Conservation (phyloP, 163 green algal species). For the Coccomyxa subellipsoidea region DNA sequence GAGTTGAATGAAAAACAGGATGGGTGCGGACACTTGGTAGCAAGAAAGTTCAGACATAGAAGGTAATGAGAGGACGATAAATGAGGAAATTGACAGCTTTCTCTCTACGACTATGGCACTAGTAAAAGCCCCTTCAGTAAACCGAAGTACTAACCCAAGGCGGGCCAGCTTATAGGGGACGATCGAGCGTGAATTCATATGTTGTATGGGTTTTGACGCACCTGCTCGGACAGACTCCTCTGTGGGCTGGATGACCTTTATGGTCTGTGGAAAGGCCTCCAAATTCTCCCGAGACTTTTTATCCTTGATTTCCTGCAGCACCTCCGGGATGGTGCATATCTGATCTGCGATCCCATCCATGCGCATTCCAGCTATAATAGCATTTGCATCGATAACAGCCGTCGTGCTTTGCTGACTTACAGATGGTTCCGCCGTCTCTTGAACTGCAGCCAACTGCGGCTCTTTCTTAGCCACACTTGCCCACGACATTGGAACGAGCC, state of each 20-base stretch:
- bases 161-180: too few relatives aligned
- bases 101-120: too few relatives aligned
- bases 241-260: slow-evolving; percentile 67
- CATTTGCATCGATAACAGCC: slow-evolving; percentile 88
- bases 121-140: too few relatives aligned
- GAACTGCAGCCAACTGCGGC: not conserved
- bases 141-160: too few relatives aligned
- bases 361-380: slow-evolving; percentile 79
- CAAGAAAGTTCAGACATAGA: too few relatives aligned
- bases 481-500: not conserved
- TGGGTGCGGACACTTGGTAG: too few relatives aligned
- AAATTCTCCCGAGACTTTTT: slow-evolving; percentile 68
- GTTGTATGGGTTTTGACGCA: too few relatives aligned
- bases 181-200: too few relatives aligned
- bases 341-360: slow-evolving; percentile 61
- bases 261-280: slow-evolving; percentile 60
- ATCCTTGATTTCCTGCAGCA: slow-evolving; percentile 84
- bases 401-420: slow-evolving; percentile 18
- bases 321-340: slow-evolving; percentile 78
- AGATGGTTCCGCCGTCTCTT: not conserved
- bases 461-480: not conserved
- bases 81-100: too few relatives aligned
- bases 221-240: slow-evolving; percentile 78
- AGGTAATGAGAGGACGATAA: too few relatives aligned
- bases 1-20: too few relatives aligned